Evolutionary conservation across 2,329 filamentous ascomycete species (phyloP).

Genomic region (Rutstroemia sp.): DNA sequence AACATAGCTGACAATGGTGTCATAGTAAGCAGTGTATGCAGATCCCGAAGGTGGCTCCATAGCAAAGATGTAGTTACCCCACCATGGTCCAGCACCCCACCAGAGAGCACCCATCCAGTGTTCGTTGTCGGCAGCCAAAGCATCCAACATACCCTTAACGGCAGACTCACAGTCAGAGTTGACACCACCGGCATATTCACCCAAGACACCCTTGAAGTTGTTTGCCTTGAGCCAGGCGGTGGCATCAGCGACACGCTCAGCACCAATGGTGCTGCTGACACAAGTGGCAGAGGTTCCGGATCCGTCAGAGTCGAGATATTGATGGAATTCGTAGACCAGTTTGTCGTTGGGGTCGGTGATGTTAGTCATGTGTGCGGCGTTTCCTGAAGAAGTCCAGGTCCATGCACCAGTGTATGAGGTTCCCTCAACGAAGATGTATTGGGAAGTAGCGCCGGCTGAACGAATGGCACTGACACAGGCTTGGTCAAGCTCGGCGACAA

Average conservation of each 20-base stretch:
- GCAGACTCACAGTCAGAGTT: conserved; percentile 43
- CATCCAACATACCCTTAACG: conserved; percentile 40
- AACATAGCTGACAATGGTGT: not conserved
- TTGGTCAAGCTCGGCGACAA: conserved; percentile 32
- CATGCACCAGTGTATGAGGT: conserved; percentile 21
- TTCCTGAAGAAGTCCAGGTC: conserved; percentile 36
- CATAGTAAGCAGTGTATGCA: conserved; percentile 23
- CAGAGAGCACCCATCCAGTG: conserved; percentile 45
- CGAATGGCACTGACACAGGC: conserved; percentile 38
- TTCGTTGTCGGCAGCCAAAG: conserved; percentile 40
- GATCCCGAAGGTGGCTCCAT: conserved; percentile 41
- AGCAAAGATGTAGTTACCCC: conserved; percentile 39
- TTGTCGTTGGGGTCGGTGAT: conserved; percentile 46
- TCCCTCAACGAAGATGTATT: conserved; percentile 54
- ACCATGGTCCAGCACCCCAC: conserved; percentile 50
- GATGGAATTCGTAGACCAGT: conserved; percentile 54
- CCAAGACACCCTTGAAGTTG: conserved; percentile 43
- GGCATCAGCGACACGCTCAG: conserved; percentile 41
- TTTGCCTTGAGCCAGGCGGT: conserved; percentile 48
- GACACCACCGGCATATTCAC: conserved; percentile 46
- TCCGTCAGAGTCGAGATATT: conserved; percentile 51
- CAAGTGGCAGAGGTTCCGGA: conserved; percentile 44
- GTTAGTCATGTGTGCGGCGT: conserved; percentile 34
- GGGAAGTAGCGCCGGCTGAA: conserved; percentile 36
- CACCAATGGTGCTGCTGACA: conserved; percentile 45